A percentile compares a stretch with the other conserved stretches of the same genome.
These are phyloP conservation scores for Glycine latifolia DNA, from an alignment of 306 rosid genomes.

Conservation along the genomic window DNA sequence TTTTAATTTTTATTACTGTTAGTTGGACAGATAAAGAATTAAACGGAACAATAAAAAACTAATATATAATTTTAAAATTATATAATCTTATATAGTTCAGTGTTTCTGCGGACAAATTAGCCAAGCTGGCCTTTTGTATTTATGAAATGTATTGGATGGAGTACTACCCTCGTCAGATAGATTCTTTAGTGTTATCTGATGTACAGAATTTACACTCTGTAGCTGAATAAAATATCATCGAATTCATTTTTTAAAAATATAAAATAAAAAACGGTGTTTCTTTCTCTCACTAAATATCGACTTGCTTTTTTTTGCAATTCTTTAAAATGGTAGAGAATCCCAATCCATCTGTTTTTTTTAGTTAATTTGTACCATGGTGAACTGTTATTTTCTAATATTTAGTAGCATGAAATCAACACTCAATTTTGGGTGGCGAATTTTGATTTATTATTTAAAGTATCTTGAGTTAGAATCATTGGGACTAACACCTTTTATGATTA, in stretches of 20 bases:
- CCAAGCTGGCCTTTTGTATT: no score
- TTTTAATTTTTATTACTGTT: neutral
- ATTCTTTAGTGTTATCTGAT: no score
- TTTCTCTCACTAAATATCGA: neutral
- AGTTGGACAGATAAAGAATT: no score
- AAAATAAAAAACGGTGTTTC: neutral
- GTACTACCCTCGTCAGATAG: no score
- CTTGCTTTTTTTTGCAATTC: neutral
- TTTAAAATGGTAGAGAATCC: constrained; percentile 13
- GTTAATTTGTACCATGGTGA: neutral
- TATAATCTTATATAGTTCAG: neutral
- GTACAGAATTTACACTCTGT: no score
- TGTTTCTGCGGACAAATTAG: neutral
- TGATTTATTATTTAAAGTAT: neutral
- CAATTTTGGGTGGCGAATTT: neutral
- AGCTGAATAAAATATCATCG: no score
- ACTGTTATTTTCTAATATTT: neutral
- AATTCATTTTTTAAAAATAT: no score
- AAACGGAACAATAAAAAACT: no score
- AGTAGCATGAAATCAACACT: neutral
- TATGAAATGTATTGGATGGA: no score
- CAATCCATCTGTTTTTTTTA: neutral
- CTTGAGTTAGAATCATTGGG: neutral
- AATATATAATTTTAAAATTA: neutral
- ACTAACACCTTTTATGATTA: neutral